Base-by-base conservation (phyloP, 441 rosid genomes). In the Pelargonium citronellum region DNA sequence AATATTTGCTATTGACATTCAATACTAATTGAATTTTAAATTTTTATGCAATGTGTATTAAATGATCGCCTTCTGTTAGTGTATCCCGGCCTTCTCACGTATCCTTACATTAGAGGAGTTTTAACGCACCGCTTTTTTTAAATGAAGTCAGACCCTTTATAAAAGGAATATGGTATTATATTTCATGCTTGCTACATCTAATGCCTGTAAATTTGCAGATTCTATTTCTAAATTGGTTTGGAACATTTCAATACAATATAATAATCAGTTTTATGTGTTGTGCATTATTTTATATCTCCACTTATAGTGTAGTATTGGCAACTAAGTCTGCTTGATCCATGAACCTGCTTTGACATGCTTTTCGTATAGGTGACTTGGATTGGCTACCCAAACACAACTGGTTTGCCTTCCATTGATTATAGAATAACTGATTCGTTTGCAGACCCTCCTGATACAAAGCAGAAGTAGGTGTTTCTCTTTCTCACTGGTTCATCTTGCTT, bases 341-440 rank as follows among this genome's bases (percentile, higher is more conserved):
- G 17, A 63, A 63, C 49, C 39, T 72, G 69, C 41, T 58, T 47
- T 63, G 57, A 46, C 19, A 0, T 68, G 39, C 8, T 24, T 64
- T 73, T 76, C 61, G 44, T 57, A 69, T 79, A 92, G 99, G 99
- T 92, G 69, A 95, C 99, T 60, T 95, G 99, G 99, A 95, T 92
- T 74, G 99, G 99, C 76, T 95, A 95, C 75, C 99, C 99, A 75
- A 95, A 95, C 76, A 95, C 97, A 66, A 90, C 99, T 24, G 99
- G 99, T 51, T 81, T 95, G 81, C 97, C 99, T 65, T 74, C 95
- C 60, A 90, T 95, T 82, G 99, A 95, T 84, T 95, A 95, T 79
- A 82, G 99, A 83, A 89, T 95, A 60, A 90, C 97, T 5, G 99
- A 95, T 81, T 83, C 92, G 13, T 81, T 89, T 70, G 96, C 97